phyloP scores from a whole-genome alignment of 2,329 filamentous ascomycete species.

The Clarireedia paspali region DNA sequence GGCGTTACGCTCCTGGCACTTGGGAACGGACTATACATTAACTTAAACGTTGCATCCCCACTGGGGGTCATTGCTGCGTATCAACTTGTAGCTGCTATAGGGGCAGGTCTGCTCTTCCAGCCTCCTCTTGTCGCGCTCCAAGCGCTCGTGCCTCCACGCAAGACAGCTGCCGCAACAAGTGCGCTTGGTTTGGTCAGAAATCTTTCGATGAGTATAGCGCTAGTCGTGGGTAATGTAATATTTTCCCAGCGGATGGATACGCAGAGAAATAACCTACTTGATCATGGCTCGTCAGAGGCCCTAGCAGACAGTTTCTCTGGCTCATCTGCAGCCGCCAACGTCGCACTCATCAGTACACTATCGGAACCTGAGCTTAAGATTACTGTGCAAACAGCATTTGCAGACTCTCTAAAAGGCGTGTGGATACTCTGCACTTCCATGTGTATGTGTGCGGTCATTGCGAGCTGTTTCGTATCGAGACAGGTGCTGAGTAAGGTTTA shows the following conservation, averaged over 20 bases:
- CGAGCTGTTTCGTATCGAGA: constrained; percentile 37
- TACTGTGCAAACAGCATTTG: constrained; percentile 15
- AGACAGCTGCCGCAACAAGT: constrained; percentile 41
- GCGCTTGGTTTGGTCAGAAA: constrained; percentile 41
- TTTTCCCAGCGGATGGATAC: constrained; percentile 36
- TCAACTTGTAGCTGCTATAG: constrained; percentile 43
- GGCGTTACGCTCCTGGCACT: constrained; percentile 36
- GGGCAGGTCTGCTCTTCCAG: constrained; percentile 45
- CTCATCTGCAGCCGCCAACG: neutral
- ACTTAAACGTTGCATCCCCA: constrained; percentile 31
- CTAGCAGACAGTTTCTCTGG: constrained; percentile 30
- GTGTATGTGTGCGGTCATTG: constrained; percentile 28
- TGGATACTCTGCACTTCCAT: constrained; percentile 22
- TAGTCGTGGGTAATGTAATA: constrained; percentile 39
- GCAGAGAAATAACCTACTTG: constrained; percentile 9
- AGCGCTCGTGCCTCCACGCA: constrained; percentile 34
- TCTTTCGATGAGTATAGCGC: constrained; percentile 35
- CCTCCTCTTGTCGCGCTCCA: constrained; percentile 49
- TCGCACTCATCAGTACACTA: neutral
- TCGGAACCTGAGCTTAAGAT: constrained; percentile 4
- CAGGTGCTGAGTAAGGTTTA: constrained; percentile 38
- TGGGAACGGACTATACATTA: constrained; percentile 37
- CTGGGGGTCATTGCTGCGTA: constrained; percentile 37
- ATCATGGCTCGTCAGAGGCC: constrained; percentile 11
- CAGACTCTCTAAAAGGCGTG: constrained; percentile 18